Conservation (phyloP, 257 asterid genomes). For the Ocimum tenuiflorum region DNA sequence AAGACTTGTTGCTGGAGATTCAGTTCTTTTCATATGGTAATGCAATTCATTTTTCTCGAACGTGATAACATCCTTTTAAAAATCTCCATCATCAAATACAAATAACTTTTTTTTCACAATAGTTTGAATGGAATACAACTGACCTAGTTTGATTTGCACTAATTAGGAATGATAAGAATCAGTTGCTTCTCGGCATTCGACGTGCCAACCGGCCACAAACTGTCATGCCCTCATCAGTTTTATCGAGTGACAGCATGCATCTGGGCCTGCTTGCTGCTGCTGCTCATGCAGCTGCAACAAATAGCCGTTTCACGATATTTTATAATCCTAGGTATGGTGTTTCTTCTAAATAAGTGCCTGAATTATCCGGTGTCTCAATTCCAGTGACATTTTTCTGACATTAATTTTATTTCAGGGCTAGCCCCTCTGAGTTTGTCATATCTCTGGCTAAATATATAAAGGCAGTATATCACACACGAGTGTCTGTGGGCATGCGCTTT, state of each 20-base stretch:
- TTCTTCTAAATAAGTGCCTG: background rate
- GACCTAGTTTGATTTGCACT: background rate
- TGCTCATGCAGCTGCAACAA: constrained; percentile 76
- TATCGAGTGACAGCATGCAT: constrained; percentile 89
- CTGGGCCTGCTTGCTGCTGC: constrained; percentile 86
- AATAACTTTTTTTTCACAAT: background rate
- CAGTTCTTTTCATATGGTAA: constrained; percentile 83
- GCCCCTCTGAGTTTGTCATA: constrained; percentile 68
- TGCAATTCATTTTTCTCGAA: background rate
- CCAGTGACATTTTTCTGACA: constrained; percentile 9
- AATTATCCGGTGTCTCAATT: background rate
- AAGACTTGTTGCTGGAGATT: constrained; percentile 78
- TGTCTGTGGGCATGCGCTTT: constrained; percentile 78
- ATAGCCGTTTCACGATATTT: constrained; percentile 69
- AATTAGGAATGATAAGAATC: constrained; percentile 73
- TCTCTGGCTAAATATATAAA: constrained; percentile 63
- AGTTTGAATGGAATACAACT: background rate
- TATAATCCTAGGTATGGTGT: constrained; percentile 60
- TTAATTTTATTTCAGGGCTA: constrained; percentile 34
- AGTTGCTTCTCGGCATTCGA: constrained; percentile 66
- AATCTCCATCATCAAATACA: background rate
- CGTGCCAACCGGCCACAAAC: constrained; percentile 73
- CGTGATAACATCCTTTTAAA: background rate
- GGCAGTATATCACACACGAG: constrained; percentile 63
- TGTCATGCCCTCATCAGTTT: constrained; percentile 68